These are phyloP conservation scores for Neocucurbitaria cava DNA, from an alignment of 2,329 filamentous ascomycete species.

Conservation along the genomic window DNA sequence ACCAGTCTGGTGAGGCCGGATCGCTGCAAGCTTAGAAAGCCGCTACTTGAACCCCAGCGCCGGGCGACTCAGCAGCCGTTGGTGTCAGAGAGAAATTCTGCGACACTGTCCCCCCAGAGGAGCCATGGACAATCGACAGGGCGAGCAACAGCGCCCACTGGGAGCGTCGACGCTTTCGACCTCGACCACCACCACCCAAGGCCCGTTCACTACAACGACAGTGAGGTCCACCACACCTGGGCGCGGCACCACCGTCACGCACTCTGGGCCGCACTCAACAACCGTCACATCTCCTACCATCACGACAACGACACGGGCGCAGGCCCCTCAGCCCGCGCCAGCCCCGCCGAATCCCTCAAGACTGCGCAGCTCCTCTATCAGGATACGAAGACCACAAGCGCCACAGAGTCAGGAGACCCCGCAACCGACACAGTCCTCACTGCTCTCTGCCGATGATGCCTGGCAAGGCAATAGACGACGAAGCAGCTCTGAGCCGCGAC, in stretches of 20 bases:
- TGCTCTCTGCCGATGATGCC: constrained; percentile 11
- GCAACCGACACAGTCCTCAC: constrained; percentile 9
- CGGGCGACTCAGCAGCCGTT: constrained; percentile 3
- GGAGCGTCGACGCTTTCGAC: constrained; percentile 31
- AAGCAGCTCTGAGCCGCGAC: constrained; percentile 44
- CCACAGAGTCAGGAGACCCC: constrained; percentile 6
- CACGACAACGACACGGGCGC: constrained; percentile 33
- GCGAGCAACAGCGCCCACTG: constrained; percentile 12
- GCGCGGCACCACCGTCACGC: constrained; percentile 27
- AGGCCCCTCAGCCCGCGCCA: constrained; percentile 18
- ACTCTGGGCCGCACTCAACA: constrained; percentile 31
- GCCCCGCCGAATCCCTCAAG: constrained; percentile 16
- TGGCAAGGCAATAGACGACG: constrained; percentile 34
- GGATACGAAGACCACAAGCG: constrained; percentile 30
- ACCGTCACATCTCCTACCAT: constrained; percentile 38
- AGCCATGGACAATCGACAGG: constrained; percentile 20
- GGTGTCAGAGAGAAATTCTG: background rate
- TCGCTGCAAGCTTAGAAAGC: constrained; percentile 19
- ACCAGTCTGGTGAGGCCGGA: constrained; percentile 22
- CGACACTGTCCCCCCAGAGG: background rate
- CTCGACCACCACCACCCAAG: constrained; percentile 36
- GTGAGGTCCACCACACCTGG: constrained; percentile 28
- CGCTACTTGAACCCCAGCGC: constrained; percentile 17
- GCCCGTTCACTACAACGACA: constrained; percentile 37
- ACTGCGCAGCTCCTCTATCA: constrained; percentile 36